Base-by-base conservation (phyloP, 768 basidiomycete species). In the Tylopilus rubrobrunneus region DNA sequence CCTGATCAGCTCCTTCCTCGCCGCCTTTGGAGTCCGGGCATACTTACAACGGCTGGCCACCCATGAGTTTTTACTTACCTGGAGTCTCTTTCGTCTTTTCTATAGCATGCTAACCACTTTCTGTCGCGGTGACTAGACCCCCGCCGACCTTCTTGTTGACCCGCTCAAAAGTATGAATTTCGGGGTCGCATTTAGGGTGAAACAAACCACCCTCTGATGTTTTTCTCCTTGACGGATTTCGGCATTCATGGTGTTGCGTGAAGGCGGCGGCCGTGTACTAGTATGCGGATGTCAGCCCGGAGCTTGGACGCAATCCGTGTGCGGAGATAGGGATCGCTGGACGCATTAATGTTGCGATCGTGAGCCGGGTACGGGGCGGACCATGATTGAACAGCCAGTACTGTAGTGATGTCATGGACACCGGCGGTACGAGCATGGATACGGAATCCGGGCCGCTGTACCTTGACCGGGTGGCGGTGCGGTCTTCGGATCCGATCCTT, bases 81-180 rank as follows among this genome's bases (percentile, higher is more conserved):
- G 14, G 34, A 34, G 34, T 34, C 14, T 34, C 9, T 14, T 12
- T 34, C 14, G 11, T 34, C 12, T 34, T 14, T 34, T 34, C 71
- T 7, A 72, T 71, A 4, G 65, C 75, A 53, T 69, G 59, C 59
- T 78, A 74, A 15, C 72, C 76, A 21, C 64, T 72, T 56, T 75
- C 77, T 49, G 78, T 73, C 6, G 70, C 74, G 2, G 67, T 66
- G 5, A 75, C 76, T n/a, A 77, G 60, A 17, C 69, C 67, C 46
- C 66, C 14, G 34, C 34, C 34, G 14, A 34, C 69, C 25, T 64
- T 66, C 58, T 70, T 75, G 66, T 76, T 78, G 17, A 76, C 68
- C 73, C 76, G 51, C 31, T 36, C 31, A 36, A 43, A 10, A 11
- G 19, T 28, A 36, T 15, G 45, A 21, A 27, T 34, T 45, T 8